phyloP scores from a whole-genome alignment of 345 rosid genomes.

The Corchorus olitorius region DNA sequence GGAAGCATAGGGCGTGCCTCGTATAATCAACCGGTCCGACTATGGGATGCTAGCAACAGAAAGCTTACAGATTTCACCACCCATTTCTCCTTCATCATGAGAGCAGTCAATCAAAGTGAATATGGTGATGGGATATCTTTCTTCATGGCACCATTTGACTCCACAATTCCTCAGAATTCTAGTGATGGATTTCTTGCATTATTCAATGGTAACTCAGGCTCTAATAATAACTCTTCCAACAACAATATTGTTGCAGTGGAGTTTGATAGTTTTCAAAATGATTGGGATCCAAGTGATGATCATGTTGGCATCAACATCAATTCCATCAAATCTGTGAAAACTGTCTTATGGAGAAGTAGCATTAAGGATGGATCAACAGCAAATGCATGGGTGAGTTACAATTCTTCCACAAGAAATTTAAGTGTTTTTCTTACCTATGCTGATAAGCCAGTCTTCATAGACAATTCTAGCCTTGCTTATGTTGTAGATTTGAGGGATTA shows the following conservation, averaged over 20 bases:
- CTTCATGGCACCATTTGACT: slow-evolving; percentile 46
- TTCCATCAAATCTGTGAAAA: slow-evolving; percentile 41
- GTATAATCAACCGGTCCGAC: slow-evolving; percentile 34
- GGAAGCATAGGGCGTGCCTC: slow-evolving; percentile 54
- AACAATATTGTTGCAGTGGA: slow-evolving; percentile 38
- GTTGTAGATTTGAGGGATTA: slow-evolving; percentile 37
- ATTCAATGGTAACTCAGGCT: slow-evolving; percentile 19
- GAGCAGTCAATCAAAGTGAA: neutral
- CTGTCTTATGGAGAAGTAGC: slow-evolving; percentile 37
- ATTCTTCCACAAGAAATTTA: slow-evolving; percentile 47
- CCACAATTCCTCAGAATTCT: slow-evolving; percentile 44
- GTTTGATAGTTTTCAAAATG: slow-evolving; percentile 44
- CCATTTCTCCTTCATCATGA: slow-evolving; percentile 44
- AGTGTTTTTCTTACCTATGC: slow-evolving; percentile 52
- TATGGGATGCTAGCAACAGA: slow-evolving; percentile 49
- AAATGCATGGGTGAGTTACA: slow-evolving; percentile 56
- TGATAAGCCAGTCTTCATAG: slow-evolving; percentile 30
- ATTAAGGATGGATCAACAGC: slow-evolving; percentile 41
- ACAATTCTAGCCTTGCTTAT: slow-evolving; percentile 39
- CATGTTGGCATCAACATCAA: slow-evolving; percentile 63
- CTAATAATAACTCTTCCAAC: neutral
- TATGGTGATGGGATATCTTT: slow-evolving; percentile 57
- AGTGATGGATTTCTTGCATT: slow-evolving; percentile 49
- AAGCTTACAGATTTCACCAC: slow-evolving; percentile 51
- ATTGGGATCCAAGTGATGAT: slow-evolving; percentile 48